Evolutionary conservation across 495 filamentous ascomycete genomes (phyloP).

Genomic region (Friedmanniomyces simplex): DNA sequence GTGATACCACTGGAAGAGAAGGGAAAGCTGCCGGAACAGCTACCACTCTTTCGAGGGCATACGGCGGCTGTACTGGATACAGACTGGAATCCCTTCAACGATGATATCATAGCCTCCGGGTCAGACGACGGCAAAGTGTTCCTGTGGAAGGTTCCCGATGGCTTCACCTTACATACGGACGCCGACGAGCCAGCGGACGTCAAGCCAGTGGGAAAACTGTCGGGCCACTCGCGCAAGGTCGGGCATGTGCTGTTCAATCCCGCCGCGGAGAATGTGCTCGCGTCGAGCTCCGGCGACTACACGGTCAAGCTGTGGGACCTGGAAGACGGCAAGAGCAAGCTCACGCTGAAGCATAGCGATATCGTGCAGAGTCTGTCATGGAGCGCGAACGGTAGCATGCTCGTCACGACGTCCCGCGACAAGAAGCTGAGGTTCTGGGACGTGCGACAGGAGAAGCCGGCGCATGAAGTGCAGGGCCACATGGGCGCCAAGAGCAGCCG

Average conservation of each 20-base stretch:
- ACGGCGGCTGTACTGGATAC: constrained; percentile 93
- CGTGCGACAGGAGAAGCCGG: constrained; percentile 80
- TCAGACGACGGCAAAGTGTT: constrained; percentile 96
- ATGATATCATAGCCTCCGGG: constrained; percentile 80
- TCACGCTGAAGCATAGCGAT: constrained; percentile 73
- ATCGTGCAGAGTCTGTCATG: constrained; percentile 93
- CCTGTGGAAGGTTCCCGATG: constrained; percentile 88
- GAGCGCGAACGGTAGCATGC: constrained; percentile 80
- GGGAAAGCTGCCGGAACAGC: constrained; percentile 80
- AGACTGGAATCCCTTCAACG: constrained; percentile 97
- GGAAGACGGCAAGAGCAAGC: constrained; percentile 57
- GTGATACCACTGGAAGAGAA: constrained; percentile 85
- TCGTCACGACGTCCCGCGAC: constrained; percentile 91
- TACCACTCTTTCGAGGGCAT: constrained; percentile 91
- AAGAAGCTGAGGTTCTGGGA: constrained; percentile 98
- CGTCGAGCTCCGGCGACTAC: constrained; percentile 88
- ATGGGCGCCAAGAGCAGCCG: constrained; percentile 93
- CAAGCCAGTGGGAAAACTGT: constrained; percentile 64
- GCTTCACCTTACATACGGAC: constrained; percentile 73
- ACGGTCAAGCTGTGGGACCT: constrained; percentile 97
- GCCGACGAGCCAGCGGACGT: constrained; percentile 75
- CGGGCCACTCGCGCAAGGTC: constrained; percentile 76
- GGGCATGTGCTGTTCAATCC: constrained; percentile 98
- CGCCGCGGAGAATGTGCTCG: constrained; percentile 88
- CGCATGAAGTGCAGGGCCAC: constrained; percentile 76